A percentile compares a stretch with the other conserved stretches of the same genome.
phyloP scores from a whole-genome alignment of 129 eudicot genomes.

The Tagetes patula region DNA sequence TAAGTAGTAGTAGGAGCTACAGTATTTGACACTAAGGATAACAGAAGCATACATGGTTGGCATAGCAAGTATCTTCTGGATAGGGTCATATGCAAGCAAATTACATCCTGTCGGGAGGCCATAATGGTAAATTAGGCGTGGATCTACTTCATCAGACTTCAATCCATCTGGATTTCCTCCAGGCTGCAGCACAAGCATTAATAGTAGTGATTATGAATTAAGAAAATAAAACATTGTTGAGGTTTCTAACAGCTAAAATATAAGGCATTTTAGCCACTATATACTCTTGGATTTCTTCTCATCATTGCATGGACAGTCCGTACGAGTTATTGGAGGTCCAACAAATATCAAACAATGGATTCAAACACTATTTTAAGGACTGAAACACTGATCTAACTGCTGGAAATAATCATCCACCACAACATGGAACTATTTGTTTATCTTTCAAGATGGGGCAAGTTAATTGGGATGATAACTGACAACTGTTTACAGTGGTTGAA shows the following conservation, averaged over 20 bases:
- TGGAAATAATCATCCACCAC: not conserved
- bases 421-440: constrained; percentile 5
- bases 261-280: constrained; percentile 7
- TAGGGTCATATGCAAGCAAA: constrained; percentile 65
- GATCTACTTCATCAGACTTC: constrained; percentile 72
- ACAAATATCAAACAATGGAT: constrained; percentile 10
- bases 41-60: constrained; percentile 64
- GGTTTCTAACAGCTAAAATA: not conserved
- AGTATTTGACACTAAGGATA: constrained; percentile 3
- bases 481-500: not conserved
- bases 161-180: constrained; percentile 56
- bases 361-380: not conserved
- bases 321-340: not conserved
- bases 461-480: not conserved
- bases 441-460: constrained; percentile 3
- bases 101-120: constrained; percentile 79
- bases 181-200: constrained; percentile 53
- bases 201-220: constrained; percentile 9
- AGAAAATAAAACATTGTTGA: not conserved
- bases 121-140: constrained; percentile 76
- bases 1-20: constrained; percentile 8
- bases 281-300: not conserved
- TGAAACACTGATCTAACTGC: constrained; percentile 11
- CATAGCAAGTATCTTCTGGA: constrained; percentile 80
- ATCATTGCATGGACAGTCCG: not conserved